Conservation (phyloP, 106 monocot genomes). For the Agapanthus africanus region DNA sequence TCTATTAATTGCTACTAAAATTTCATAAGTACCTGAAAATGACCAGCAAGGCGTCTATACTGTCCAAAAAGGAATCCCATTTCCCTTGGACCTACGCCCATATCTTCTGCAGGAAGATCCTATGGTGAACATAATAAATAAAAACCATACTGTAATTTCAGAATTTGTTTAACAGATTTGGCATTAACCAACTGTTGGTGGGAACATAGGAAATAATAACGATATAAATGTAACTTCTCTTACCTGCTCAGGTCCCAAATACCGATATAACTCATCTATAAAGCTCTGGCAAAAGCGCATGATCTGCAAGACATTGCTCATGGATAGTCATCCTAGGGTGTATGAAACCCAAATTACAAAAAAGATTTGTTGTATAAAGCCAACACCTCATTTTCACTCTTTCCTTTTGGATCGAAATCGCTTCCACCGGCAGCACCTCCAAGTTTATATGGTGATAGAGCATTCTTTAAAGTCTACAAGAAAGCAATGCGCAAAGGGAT, state of each 20-base stretch:
- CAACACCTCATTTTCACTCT: conserved; percentile 93
- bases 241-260: conserved; percentile 97
- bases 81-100: conserved; percentile 98
- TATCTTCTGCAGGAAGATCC: conserved; percentile 98
- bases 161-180: neutral
- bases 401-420: conserved; percentile 99
- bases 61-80: conserved; percentile 99
- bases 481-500: neutral
- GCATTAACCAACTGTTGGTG: neutral
- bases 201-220: neutral
- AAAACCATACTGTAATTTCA: conserved; percentile 10
- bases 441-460: conserved; percentile 92
- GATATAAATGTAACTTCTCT: neutral
- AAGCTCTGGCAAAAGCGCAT: conserved; percentile 99
- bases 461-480: conserved; percentile 88
- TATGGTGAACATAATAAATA: conserved; percentile 29
- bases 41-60: conserved; percentile 86
- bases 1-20: neutral
- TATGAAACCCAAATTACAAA: neutral
- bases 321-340: conserved; percentile 6
- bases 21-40: conserved; percentile 77
- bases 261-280: conserved; percentile 90
- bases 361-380: neutral
- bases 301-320: conserved; percentile 45
- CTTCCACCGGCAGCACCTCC: conserved; percentile 99